A percentile compares a stretch with the other conserved stretches of the same genome.
Evolutionary conservation across 345 rosid genomes (phyloP).

Genomic region (Populus tremula): DNA sequence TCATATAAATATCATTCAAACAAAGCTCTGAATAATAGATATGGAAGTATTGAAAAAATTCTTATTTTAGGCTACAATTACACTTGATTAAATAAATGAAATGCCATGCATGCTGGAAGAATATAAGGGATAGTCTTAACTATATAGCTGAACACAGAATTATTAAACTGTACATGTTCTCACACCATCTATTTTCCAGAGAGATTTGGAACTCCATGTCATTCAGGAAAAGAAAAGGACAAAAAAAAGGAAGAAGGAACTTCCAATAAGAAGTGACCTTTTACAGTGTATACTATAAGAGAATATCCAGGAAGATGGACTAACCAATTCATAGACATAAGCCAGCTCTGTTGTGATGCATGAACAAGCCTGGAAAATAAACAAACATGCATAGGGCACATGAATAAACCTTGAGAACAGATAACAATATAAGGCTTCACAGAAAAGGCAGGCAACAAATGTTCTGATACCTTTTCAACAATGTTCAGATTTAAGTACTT

Average conservation of each 20-base stretch:
- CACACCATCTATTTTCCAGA: not conserved
- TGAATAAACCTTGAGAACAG: not conserved
- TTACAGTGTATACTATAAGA: not conserved
- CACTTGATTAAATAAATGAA: not conserved
- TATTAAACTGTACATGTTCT: not conserved
- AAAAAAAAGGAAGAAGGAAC: not conserved
- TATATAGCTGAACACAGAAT: not conserved
- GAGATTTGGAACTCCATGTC: not conserved
- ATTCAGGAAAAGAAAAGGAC: not conserved
- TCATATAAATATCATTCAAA: not conserved
- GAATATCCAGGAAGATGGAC: constrained; percentile 19
- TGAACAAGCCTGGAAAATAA: constrained; percentile 56
- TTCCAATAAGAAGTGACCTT: not conserved
- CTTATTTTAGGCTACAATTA: not conserved
- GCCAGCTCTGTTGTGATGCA: constrained; percentile 78
- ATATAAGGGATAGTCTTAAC: not conserved
- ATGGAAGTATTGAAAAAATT: not conserved
- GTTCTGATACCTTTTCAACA: constrained; percentile 55
- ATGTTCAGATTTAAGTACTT: constrained; percentile 62
- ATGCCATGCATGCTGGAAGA: not conserved
- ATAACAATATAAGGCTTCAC: not conserved
- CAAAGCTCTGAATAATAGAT: not conserved
- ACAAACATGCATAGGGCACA: not conserved
- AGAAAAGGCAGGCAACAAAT: constrained; percentile 11
- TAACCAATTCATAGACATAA: constrained; percentile 84